A percentile compares a stretch with the other conserved stretches of the same genome.
phyloP scores from a whole-genome alignment of 2,329 filamentous ascomycete genomes.

The Cercospora sojina region DNA sequence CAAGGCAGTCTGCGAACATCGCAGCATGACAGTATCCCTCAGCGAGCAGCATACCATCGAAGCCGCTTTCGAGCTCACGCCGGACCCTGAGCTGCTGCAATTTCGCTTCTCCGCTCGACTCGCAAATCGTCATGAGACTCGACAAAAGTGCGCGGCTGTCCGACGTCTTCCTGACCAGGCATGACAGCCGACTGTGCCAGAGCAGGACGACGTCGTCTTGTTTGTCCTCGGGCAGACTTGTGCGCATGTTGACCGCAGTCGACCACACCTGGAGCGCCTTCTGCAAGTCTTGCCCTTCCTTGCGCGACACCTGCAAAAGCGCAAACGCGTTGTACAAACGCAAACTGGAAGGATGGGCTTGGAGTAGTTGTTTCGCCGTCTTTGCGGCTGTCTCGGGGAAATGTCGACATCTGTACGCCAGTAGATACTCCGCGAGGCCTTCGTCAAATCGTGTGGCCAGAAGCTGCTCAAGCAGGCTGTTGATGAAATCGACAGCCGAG shows the following conservation, averaged over 20 bases:
- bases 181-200: conserved; percentile 65
- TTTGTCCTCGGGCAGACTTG: conserved; percentile 40
- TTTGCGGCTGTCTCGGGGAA: conserved; percentile 61
- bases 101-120: neutral
- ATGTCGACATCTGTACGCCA: conserved; percentile 64
- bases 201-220: conserved; percentile 48
- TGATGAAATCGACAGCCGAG: conserved; percentile 33
- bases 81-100: conserved; percentile 49
- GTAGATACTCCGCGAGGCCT: conserved; percentile 64
- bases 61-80: conserved; percentile 54
- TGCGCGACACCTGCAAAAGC: conserved; percentile 63
- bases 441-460: conserved; percentile 49
- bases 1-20: conserved; percentile 60
- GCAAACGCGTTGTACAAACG: conserved; percentile 78
- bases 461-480: conserved; percentile 59
- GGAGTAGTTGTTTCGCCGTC: conserved; percentile 71
- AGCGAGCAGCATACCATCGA: conserved; percentile 58
- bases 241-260: conserved; percentile 63
- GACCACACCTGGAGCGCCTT: conserved; percentile 64
- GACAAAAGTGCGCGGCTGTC: neutral
- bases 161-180: conserved; percentile 43
- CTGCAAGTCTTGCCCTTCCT: conserved; percentile 47
- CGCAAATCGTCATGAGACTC: conserved; percentile 6
- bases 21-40: conserved; percentile 52
- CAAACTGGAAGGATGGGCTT: conserved; percentile 61